These are phyloP conservation scores for Ophiosphaerella herpotricha DNA, from an alignment of 2,329 filamentous ascomycete genomes.

Conservation along the genomic window DNA sequence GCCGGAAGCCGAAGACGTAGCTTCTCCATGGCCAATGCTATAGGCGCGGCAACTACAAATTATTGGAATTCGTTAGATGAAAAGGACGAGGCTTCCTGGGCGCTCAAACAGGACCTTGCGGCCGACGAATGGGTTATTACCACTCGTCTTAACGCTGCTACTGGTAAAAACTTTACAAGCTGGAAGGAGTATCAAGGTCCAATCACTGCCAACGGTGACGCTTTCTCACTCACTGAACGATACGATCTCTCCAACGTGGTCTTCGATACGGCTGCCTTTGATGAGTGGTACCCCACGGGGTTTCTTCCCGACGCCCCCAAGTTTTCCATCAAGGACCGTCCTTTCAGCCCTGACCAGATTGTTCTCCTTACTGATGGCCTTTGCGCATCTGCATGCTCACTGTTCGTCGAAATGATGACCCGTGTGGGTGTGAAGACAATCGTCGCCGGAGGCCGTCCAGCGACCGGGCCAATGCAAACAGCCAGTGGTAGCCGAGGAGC, in stretches of 20 bases:
- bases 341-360: conserved; percentile 30
- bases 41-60: conserved; percentile 18
- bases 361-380: conserved; percentile 56
- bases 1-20: conserved; percentile 51
- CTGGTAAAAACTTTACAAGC: conserved; percentile 39
- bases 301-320: background rate
- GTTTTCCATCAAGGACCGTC: no score
- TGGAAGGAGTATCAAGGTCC: conserved; percentile 48
- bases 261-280: conserved; percentile 36
- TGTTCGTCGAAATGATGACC: conserved; percentile 56
- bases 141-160: conserved; percentile 20
- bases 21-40: conserved; percentile 31
- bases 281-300: conserved; percentile 10
- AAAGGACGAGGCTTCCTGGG: conserved; percentile 1
- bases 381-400: conserved; percentile 61
- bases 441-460: conserved; percentile 61
- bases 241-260: conserved; percentile 16
- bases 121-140: conserved; percentile 23
- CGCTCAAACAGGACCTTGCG: conserved; percentile 1
- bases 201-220: conserved; percentile 30
- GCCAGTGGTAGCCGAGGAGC: conserved; percentile 63
- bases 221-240: conserved; percentile 29
- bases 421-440: conserved; percentile 58
- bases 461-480: conserved; percentile 41
- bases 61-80: conserved; percentile 7